Evolutionary conservation across 2,329 filamentous ascomycete genomes (phyloP), one percentile per base, ranked within the genome.

Genomic region (Penicillium sumatraense): DNA sequence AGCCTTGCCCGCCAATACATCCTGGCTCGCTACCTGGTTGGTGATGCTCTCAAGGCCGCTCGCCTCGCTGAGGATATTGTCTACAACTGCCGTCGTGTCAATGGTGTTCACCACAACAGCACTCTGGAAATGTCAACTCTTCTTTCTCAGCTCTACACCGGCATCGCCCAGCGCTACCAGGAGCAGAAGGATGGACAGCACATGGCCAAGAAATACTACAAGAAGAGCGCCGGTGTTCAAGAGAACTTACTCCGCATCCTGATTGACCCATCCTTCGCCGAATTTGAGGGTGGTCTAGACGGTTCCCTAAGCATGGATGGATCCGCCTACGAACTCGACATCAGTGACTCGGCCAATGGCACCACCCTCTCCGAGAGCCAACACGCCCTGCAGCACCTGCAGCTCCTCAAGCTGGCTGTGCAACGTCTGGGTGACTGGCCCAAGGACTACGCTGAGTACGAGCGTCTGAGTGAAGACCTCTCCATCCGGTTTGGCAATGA

Each of bases 31-130:
- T 82, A 81, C 67, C 72, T 80, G 18, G 72, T 77, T 29, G 76
- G 76, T 38, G 77, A 80, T 49, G 71, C 73, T 21, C 66, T 75
- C 64, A 72, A 73, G 27, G 77, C 78, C n/a, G 59, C 80, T 27
- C 75, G 72, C 31, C 75, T 84, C 29, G 78, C 77, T 59, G 81
- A 83, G 66, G 79, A 81, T 59, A 82, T 83, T 42, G 76, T 78
- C 3, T 83, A 83, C 73, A 84, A 83, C 67, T 77, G 82, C 63
- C 77, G 78, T 21, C 79, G 81, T 27, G 80, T 80, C 21, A 78
- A 81, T 62, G 81, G 81, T 6, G 71, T 75, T 20, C 72, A 76
- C 18, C 74, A 81, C 53, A 69, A 74, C 1, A 73, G 73, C 49
- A 82, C 81, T 2, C 67, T 82, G 41, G 76, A 81, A 59, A 78